A percentile compares a stretch with the other conserved stretches of the same genome.
Evolutionary conservation across 352 stramenopile species (phyloP).

Genomic region (Peronospora tabacina): DNA sequence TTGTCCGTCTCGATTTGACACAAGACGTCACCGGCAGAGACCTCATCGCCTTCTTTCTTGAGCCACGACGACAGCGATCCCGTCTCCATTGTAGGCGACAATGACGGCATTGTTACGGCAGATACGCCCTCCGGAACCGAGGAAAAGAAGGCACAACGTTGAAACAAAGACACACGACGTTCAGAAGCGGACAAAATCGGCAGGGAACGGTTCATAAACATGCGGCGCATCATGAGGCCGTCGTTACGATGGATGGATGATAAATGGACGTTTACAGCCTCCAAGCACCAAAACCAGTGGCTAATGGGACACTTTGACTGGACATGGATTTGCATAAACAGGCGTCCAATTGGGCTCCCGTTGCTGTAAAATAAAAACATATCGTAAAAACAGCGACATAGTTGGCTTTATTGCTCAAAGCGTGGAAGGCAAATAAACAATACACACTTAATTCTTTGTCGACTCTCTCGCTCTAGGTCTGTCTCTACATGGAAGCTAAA

Average conservation of each 20-base stretch:
- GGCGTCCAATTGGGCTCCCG: background rate
- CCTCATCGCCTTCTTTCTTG: constrained; percentile 85
- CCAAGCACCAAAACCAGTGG: constrained; percentile 26
- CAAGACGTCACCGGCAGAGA: constrained; percentile 89
- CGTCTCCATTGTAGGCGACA: constrained; percentile 95
- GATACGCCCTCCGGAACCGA: constrained; percentile 61
- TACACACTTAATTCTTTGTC: constrained; percentile 19
- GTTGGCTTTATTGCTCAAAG: no score
- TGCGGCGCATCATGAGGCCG: constrained; percentile 27
- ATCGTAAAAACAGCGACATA: constrained; percentile 12
- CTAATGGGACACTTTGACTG: constrained; percentile 4
- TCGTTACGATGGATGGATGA: background rate
- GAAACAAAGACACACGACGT: constrained; percentile 12
- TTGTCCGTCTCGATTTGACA: constrained; percentile 99
- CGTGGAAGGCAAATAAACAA: constrained; percentile 22
- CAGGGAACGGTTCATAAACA: constrained; percentile 32
- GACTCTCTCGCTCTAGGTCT: constrained; percentile 29
- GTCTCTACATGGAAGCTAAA: constrained; percentile 23
- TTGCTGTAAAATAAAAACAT: no score
- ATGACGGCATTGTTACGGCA: constrained; percentile 88
- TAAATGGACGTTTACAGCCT: background rate
- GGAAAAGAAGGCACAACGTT: constrained; percentile 38
- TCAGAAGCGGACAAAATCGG: constrained; percentile 8
- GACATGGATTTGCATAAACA: constrained; percentile 9
- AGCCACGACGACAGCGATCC: constrained; percentile 93